Percentiles rank a stretch among this genome's conserved stretches.
Conservation (phyloP, 2,329 filamentous ascomycete species). For the Xylariaceae sp. region DNA sequence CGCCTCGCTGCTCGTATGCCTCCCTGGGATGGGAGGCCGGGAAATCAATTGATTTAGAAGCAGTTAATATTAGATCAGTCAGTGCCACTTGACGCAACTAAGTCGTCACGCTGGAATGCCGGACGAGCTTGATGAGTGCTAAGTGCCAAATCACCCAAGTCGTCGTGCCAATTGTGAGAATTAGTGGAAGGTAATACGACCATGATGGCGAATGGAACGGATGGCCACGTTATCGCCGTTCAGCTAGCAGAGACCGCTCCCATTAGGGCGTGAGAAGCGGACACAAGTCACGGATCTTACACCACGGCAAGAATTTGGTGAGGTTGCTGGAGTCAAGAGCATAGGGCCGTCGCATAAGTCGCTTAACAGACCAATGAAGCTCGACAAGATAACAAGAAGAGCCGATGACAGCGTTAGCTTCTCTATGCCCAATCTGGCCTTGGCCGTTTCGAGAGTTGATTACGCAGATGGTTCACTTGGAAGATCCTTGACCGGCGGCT, state of each 20-base stretch:
- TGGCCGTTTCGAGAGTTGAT: neutral
- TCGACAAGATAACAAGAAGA: conserved; percentile 8
- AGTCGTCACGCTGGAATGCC: neutral
- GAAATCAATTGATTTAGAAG: neutral
- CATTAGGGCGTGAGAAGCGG: no score
- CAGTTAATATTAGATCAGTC: neutral
- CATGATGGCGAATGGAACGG: conserved; percentile 4
- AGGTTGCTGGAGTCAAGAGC: neutral
- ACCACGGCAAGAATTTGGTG: neutral
- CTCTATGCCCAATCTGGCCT: no score
- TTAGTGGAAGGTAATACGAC: neutral
- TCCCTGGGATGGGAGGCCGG: neutral
- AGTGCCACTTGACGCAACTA: conserved; percentile 1
- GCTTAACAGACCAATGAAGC: conserved; percentile 17
- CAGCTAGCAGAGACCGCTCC: no score
- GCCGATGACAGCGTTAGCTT: no score
- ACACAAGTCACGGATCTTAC: neutral
- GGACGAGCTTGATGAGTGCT: neutral
- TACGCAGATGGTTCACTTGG: neutral
- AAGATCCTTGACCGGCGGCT: no score
- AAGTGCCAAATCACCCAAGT: neutral
- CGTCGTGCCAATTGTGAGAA: no score
- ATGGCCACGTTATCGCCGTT: no score
- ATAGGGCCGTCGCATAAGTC: conserved; percentile 8
- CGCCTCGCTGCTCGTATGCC: neutral